phyloP scores from a whole-genome alignment of 2,329 filamentous ascomycete genomes.

The Fusarium falciforme region DNA sequence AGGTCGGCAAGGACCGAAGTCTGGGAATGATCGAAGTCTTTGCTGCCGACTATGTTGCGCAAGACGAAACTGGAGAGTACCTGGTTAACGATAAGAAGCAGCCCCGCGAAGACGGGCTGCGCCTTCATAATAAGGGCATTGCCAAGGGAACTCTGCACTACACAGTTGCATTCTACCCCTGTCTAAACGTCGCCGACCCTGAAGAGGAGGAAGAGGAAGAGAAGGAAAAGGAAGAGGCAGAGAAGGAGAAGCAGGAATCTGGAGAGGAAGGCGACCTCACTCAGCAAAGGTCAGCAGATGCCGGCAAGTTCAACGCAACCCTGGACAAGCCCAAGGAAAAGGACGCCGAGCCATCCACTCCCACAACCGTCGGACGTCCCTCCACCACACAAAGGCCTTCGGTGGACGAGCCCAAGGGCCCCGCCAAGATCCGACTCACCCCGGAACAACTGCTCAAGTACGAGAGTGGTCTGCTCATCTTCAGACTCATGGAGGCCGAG shows the following conservation, averaged over 20 bases:
- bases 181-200: slow-evolving; percentile 86
- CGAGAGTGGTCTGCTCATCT: slow-evolving; percentile 92
- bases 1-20: slow-evolving; percentile 88
- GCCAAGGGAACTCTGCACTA: slow-evolving; percentile 86
- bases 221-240: slow-evolving; percentile 46
- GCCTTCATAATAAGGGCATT: slow-evolving; percentile 77
- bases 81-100: slow-evolving; percentile 81
- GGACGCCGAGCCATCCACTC: slow-evolving; percentile 41
- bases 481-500: slow-evolving; percentile 92
- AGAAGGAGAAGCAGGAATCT: slow-evolving; percentile 28
- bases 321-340: slow-evolving; percentile 46
- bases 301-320: slow-evolving; percentile 58
- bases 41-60: slow-evolving; percentile 80
- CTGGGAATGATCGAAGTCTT: slow-evolving; percentile 84
- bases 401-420: slow-evolving; percentile 61
- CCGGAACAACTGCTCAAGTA: slow-evolving; percentile 85
- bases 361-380: slow-evolving; percentile 59
- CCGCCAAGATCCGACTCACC: slow-evolving; percentile 81
- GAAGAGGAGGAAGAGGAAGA: slow-evolving; percentile 80
- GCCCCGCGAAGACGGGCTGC: slow-evolving; percentile 73
- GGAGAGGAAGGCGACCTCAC: slow-evolving; percentile 26
- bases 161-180: slow-evolving; percentile 90
- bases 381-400: slow-evolving; percentile 50
- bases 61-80: slow-evolving; percentile 85
- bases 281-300: slow-evolving; percentile 42